Conservation (phyloP, 2,329 filamentous ascomycete species). For the Aureobasidium mangrovei region DNA sequence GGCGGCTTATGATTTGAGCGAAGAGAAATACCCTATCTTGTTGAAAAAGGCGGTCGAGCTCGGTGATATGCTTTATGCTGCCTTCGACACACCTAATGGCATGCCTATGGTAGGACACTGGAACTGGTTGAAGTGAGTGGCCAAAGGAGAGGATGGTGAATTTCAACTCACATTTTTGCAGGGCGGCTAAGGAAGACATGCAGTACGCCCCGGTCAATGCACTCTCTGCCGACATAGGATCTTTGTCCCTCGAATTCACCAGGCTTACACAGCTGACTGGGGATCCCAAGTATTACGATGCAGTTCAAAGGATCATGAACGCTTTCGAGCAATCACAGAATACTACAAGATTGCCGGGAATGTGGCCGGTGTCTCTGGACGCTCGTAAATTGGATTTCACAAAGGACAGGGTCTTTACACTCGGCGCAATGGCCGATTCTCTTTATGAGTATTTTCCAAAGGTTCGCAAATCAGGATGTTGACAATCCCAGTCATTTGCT, state of each 20-base stretch:
- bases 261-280: slow-evolving; percentile 55
- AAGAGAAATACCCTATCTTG: slow-evolving; percentile 43
- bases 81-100: slow-evolving; percentile 60
- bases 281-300: slow-evolving; percentile 54
- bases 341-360: slow-evolving; percentile 48
- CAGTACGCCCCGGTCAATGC: slow-evolving; percentile 27
- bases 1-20: slow-evolving; percentile 60
- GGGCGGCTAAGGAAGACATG: slow-evolving; percentile 18
- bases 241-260: slow-evolving; percentile 54
- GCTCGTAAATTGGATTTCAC: slow-evolving; percentile 28
- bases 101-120: slow-evolving; percentile 54
- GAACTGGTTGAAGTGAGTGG: slow-evolving; percentile 37
- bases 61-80: slow-evolving; percentile 54
- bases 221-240: slow-evolving; percentile 47
- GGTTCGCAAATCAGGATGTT: not conserved
- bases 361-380: slow-evolving; percentile 53
- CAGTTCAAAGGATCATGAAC: slow-evolving; percentile 49
- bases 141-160: no score
- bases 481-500: not conserved
- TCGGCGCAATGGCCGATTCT: slow-evolving; percentile 29
- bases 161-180: not conserved
- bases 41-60: slow-evolving; percentile 55
- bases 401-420: slow-evolving; percentile 23
- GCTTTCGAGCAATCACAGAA: slow-evolving; percentile 47
- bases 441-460: slow-evolving; percentile 29